Evolutionary conservation across 177 flowering plant species (phyloP).

Genomic region (Vitis hybrid): DNA sequence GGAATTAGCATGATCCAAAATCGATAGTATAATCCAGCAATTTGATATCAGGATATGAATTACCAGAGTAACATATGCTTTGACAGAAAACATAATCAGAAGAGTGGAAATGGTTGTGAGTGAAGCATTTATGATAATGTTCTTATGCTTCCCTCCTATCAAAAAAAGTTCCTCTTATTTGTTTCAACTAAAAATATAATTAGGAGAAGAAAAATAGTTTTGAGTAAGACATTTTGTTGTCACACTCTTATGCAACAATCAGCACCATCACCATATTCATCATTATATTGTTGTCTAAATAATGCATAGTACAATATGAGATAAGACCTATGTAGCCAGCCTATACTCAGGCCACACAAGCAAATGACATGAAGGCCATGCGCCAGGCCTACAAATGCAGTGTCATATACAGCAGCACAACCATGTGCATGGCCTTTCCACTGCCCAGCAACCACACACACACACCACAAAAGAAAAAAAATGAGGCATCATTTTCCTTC

Average conservation of each 20-base stretch:
- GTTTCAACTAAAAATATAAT: neutral
- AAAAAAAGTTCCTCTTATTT: too few relatives aligned
- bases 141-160: neutral
- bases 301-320: neutral
- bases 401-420: too few relatives aligned
- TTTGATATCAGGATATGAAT: neutral
- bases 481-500: too few relatives aligned
- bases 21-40: neutral
- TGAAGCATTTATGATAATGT: neutral
- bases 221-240: neutral
- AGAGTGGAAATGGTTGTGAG: neutral
- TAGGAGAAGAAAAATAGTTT: neutral
- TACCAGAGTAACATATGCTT: too few relatives aligned
- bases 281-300: neutral
- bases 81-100: neutral
- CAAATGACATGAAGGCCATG: neutral
- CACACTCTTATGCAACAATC: too few relatives aligned
- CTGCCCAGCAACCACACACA: neutral
- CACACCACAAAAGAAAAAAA: too few relatives aligned
- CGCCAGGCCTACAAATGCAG: too few relatives aligned
- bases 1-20: neutral
- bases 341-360: neutral
- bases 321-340: neutral
- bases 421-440: too few relatives aligned
- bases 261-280: too few relatives aligned